phyloP scores from a whole-genome alignment of 352 stramenopile genomes.

The Blastocystis sp. region DNA sequence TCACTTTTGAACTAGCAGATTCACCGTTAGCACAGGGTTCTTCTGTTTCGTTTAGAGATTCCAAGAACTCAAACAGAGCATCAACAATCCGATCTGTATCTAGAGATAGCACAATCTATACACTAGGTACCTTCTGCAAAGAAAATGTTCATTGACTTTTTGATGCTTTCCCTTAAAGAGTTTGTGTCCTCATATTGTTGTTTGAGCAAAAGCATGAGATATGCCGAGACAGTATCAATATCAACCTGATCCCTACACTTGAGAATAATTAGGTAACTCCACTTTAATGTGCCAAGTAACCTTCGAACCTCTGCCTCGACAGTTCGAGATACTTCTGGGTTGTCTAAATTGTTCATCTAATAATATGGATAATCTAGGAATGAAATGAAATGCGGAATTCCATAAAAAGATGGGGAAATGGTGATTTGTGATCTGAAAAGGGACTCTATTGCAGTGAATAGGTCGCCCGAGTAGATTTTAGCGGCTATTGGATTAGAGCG shows the following conservation, averaged over 20 bases:
- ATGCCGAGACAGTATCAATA: not conserved
- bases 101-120: not conserved
- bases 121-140: not conserved
- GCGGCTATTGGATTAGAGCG: not conserved
- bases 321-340: not conserved
- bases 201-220: slow-evolving; percentile 30
- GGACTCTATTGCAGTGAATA: too few species aligned
- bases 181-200: not conserved
- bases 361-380: not conserved
- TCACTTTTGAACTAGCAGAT: not conserved
- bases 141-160: not conserved
- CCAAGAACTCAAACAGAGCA: slow-evolving; percentile 18
- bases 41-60: not conserved
- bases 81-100: slow-evolving; percentile 38
- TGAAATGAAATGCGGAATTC: not conserved
- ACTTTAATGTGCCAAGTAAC: not conserved
- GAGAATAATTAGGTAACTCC: not conserved
- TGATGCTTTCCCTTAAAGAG: not conserved
- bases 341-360: slow-evolving; percentile 43
- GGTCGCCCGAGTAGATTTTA: not conserved
- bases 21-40: not conserved
- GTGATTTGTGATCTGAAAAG: too few species aligned
- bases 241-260: slow-evolving; percentile 13
- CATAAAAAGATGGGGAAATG: not conserved
- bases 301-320: not conserved